Conservation (phyloP, 371 early-diverging fungal species). For the Apophysomyces elegans region DNA sequence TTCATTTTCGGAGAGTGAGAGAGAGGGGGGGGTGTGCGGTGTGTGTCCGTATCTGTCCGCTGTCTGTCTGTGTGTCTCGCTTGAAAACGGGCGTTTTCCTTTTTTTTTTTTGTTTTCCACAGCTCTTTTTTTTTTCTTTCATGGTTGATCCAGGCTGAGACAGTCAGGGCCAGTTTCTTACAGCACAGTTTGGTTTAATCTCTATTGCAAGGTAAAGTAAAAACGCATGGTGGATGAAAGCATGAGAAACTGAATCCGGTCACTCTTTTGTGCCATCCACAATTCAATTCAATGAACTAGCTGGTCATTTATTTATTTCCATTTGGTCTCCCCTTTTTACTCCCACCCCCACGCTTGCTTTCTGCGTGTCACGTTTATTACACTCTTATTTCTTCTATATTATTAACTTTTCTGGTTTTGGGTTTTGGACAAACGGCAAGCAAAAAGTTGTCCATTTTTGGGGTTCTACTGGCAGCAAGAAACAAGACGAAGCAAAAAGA, state of each 20-base stretch:
- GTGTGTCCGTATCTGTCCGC: too few relatives aligned
- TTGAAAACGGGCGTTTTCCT: background rate
- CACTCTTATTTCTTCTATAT: background rate
- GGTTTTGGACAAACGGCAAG: too few relatives aligned
- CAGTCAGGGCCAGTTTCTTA: slow-evolving; percentile 3
- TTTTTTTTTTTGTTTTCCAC: background rate
- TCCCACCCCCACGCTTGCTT: background rate
- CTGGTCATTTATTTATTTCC: background rate
- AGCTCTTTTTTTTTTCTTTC: background rate
- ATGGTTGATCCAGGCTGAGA: slow-evolving; percentile 11
- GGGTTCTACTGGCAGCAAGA: too few relatives aligned
- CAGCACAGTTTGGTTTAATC: background rate
- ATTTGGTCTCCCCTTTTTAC: background rate
- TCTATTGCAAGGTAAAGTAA: background rate
- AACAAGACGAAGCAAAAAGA: too few relatives aligned
- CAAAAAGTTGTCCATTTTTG: too few relatives aligned
- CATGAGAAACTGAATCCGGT: too few relatives aligned
- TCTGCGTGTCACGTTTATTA: background rate
- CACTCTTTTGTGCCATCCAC: too few relatives aligned
- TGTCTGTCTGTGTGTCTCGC: background rate
- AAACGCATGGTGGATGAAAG: too few relatives aligned
- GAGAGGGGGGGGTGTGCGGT: too few relatives aligned
- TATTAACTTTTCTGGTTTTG: background rate
- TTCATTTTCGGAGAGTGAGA: too few relatives aligned
- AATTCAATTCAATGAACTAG: background rate